These are phyloP conservation scores for Amphichorda felina DNA, from an alignment of 2,329 filamentous ascomycete species.

Conservation along the genomic window DNA sequence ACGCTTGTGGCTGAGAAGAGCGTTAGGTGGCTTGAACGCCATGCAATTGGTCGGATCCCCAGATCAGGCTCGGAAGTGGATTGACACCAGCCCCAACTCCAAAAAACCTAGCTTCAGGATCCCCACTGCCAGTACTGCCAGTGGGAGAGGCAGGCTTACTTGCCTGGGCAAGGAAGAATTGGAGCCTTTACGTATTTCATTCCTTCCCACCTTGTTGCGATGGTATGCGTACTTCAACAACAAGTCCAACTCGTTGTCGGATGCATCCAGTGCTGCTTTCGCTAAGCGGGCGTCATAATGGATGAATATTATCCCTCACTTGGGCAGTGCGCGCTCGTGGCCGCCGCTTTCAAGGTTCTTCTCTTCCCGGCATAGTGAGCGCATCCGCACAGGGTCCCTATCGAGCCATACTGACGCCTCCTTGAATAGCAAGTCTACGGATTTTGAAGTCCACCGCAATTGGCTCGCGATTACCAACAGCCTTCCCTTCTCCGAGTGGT, in stretches of 20 bases:
- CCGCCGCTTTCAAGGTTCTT: constrained; percentile 81
- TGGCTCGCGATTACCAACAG: constrained; percentile 95
- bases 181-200: neutral
- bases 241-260: neutral
- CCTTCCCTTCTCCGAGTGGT: constrained; percentile 80
- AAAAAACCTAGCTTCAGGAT: neutral
- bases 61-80: neutral
- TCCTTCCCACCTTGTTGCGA: neutral
- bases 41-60: neutral
- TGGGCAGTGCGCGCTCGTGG: constrained; percentile 74
- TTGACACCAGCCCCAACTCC: neutral
- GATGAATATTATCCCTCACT: constrained; percentile 77
- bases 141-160: too few relatives aligned
- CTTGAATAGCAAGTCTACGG: constrained; percentile 75
- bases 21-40: too few relatives aligned
- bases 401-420: neutral
- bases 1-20: neutral
- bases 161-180: too few relatives aligned
- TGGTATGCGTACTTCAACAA: neutral
- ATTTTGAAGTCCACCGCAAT: constrained; percentile 98
- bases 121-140: neutral
- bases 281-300: constrained; percentile 36
- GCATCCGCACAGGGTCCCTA: neutral
- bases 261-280: neutral
- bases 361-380: constrained; percentile 88